Percentiles rank a stretch among this genome's conserved stretches.
Evolutionary conservation across 108 stramenopile genomes (phyloP).

Genomic region (Schizochytrium sp.): DNA sequence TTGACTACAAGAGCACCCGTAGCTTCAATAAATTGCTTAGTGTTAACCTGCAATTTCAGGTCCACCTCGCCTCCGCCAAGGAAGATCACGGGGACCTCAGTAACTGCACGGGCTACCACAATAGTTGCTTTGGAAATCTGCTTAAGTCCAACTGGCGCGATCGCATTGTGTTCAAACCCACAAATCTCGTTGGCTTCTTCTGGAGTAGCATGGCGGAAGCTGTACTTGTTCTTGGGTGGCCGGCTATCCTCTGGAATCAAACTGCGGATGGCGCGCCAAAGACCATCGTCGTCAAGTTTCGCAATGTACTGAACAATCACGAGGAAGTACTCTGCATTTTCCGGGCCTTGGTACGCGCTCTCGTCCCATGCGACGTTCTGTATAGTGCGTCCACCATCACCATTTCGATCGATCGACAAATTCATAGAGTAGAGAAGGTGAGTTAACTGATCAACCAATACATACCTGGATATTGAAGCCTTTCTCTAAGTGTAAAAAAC

Average conservation of each 20-base stretch:
- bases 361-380: slow-evolving; percentile 31
- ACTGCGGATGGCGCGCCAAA: not conserved
- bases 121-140: not conserved
- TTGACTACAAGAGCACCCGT: not conserved
- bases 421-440: not conserved
- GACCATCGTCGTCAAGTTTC: not conserved
- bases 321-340: slow-evolving; percentile 16
- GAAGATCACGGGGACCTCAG: not conserved
- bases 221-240: slow-evolving; percentile 32
- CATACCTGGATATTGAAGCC: no score
- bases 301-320: slow-evolving; percentile 62
- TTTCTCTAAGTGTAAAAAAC: no score
- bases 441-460: not conserved
- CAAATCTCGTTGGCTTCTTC: not conserved
- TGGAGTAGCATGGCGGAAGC: slow-evolving; percentile 34
- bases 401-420: not conserved
- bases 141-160: slow-evolving; percentile 10
- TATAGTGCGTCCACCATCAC: not conserved
- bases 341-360: not conserved
- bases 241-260: not conserved
- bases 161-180: slow-evolving; percentile 62
- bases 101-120: slow-evolving; percentile 15
- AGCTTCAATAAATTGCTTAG: slow-evolving; percentile 4
- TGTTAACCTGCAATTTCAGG: slow-evolving; percentile 52
- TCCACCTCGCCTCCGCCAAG: slow-evolving; percentile 57